Evolutionary conservation across 768 basidiomycete species (phyloP), one percentile per base, ranked within the genome.

Genomic region (Dictyophora rubrovolvata): DNA sequence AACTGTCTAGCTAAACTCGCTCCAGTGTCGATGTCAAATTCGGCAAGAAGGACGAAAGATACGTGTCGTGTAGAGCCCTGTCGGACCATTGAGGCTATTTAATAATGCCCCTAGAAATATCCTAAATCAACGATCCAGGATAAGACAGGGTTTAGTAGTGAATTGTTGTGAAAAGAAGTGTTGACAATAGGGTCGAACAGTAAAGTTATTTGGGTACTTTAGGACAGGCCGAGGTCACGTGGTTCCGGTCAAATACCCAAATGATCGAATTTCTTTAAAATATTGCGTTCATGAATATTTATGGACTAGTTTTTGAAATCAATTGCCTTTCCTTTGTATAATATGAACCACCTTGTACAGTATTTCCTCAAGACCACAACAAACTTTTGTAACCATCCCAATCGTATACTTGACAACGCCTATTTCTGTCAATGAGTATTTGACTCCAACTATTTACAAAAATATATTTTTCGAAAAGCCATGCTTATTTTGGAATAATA

Each of bases 11-110:
- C 87, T 62, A 99, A 77, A 63, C 92, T 88, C 2, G 94, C 89
- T 35, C 96, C 96, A 59, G 88, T 83, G 68, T 92, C 86, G 63
- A 99, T 97, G 75, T 99, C 91, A 74, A 99, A 99, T 71, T 98
- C 96, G n/a, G 96, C 96, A 55, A 98, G 81, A 52, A 99, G 78
- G 61, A 96, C 87, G 73, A 94, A 97, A 18, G 93, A 90, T 49
- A 72, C 73, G 42, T 71, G 57, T 59, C 48, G 57, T 59, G 49
- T 48, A 51, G 57, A 59, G 48, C 50, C 36, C 18, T 51, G 57
- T 35, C 49, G 49, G 35, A 59, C 57, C 57, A 59, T 59, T 51
- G 28, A 51, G 21, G 50, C 50, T 51, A 16, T 51, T 4, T 51
- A 51, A 51, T 2, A 34, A 18, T 51, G 50, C 50, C 42, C 10